Base-by-base conservation (phyloP, 768 basidiomycete species). In the Tubosaeta sp. region DNA sequence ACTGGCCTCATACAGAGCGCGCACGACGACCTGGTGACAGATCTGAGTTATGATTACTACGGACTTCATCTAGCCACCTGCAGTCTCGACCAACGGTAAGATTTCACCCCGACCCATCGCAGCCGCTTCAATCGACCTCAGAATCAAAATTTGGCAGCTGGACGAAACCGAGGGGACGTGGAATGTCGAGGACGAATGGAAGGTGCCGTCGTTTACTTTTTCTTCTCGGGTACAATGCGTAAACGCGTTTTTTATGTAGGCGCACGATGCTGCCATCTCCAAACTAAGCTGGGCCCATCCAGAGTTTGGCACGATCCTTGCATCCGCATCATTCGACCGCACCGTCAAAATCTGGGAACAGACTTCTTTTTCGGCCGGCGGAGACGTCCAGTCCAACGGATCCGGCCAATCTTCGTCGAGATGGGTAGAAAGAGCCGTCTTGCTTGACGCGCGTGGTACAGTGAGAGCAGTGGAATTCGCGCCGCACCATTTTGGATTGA, bases 321-420 rank as follows among this genome's bases (percentile, higher is more conserved):
- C 92, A 0, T 91, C 89, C 4, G 82, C 84, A 5, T 92, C 88
- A 2, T 93, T 94, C 61, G 95, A 97, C 70, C 80, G 95, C 25
- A 89, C 89, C 0, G 89, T 94, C 50, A 91, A 95, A 69, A 80
- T 99, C 14, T 97, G 93, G 93, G 91, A 95, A 65, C 82, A 89
- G 68, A 73, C 72, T 0, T 58, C 66, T 11, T 65, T 68, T 43
- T 53, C 64, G 17, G 68, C 70, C 8, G 57, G 66, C 2, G 59
- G 59, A 31, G 65, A 64, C 9, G 56, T 61, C 12, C 61, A 68
- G 25, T 34, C 58, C n/a, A 70, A 61, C 29, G 62, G 63, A 37
- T 47, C 62, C 11, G n/a, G 43, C 45, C 48, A 58, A n/a, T 46
- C 60, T 37, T 52, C 67, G 13, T 70, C 80, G 11, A 74, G 85